A percentile compares a stretch with the other conserved stretches of the same genome.
Conservation (phyloP, 768 basidiomycete species). For the Coprinellus aureogranulatus region DNA sequence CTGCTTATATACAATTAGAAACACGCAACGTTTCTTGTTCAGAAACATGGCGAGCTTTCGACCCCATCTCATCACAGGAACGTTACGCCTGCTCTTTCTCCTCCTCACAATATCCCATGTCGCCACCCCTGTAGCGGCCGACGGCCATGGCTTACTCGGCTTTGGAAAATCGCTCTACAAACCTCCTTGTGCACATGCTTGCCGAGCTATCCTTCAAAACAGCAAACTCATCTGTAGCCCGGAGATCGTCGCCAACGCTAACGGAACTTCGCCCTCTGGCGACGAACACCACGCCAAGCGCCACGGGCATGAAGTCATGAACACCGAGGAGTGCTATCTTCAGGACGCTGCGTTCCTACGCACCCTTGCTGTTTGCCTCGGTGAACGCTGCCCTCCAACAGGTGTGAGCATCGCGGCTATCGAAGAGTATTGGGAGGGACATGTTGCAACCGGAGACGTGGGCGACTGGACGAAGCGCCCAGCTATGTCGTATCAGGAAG, state of each 20-base stretch:
- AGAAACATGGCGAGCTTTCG: too few relatives aligned
- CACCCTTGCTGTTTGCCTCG: constrained; percentile 10
- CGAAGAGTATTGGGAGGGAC: constrained; percentile 10
- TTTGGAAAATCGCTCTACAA: constrained; percentile 8
- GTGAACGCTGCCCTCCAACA: constrained; percentile 1
- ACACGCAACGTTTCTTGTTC: too few relatives aligned
- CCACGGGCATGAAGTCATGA: not conserved
- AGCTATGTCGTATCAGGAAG: constrained; percentile 7
- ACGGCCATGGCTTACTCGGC: constrained; percentile 4
- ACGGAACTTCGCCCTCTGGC: too few relatives aligned
- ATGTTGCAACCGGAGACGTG: constrained; percentile 6
- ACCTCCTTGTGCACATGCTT: constrained; percentile 7
- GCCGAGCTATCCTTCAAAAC: not conserved
- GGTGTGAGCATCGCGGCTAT: not conserved
- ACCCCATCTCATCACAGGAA: too few relatives aligned
- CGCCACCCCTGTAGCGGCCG: too few relatives aligned
- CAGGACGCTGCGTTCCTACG: constrained; percentile 11
- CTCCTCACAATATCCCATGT: too few relatives aligned
- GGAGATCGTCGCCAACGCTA: not conserved
- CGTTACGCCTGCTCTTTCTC: too few relatives aligned
- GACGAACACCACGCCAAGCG: not conserved
- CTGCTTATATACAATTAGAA: too few relatives aligned
- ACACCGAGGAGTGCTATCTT: constrained; percentile 8
- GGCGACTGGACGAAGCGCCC: constrained; percentile 5
- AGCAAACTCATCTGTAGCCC: constrained; percentile 5